Evolutionary conservation across 768 basidiomycete genomes (phyloP).

Genomic region (Gloeopeniophorella convolvens): DNA sequence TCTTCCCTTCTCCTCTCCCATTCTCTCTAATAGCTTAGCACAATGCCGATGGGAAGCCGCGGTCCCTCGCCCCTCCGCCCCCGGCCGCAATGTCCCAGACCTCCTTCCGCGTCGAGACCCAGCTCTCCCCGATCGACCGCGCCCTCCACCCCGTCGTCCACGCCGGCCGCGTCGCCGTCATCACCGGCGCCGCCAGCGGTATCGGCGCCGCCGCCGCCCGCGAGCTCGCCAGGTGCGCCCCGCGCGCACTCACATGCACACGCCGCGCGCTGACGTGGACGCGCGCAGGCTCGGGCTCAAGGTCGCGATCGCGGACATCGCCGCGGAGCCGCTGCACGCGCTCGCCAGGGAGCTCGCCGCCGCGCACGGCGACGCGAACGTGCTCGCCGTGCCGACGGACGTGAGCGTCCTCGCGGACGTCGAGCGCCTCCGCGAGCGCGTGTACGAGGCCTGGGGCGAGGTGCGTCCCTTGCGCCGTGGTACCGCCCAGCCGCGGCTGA

Average conservation of each 20-base stretch:
- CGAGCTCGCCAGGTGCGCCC: conserved; percentile 66
- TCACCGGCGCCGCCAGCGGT: conserved; percentile 53
- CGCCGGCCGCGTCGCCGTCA: conserved; percentile 47
- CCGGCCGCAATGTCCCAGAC: conserved; percentile 24
- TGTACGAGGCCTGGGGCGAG: conserved; percentile 88
- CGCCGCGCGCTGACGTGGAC: too few relatives aligned
- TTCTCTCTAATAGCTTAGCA: not conserved
- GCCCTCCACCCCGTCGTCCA: conserved; percentile 47
- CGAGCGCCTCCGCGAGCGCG: conserved; percentile 57
- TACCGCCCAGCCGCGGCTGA: conserved; percentile 18
- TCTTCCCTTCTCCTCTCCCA: not conserved
- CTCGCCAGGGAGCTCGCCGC: conserved; percentile 46
- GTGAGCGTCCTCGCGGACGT: conserved; percentile 71
- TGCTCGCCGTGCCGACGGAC: conserved; percentile 69
- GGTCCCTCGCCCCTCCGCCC: conserved; percentile 31
- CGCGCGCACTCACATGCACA: too few relatives aligned
- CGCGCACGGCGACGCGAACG: conserved; percentile 55
- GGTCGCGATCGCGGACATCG: conserved; percentile 71
- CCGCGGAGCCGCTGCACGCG: conserved; percentile 40
- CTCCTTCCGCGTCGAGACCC: conserved; percentile 26
- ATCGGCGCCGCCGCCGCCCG: conserved; percentile 50
- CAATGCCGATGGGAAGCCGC: conserved; percentile 19
- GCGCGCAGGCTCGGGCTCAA: conserved; percentile 55
- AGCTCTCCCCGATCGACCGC: conserved; percentile 34
- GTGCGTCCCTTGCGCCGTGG: conserved; percentile 37